Percentiles rank a stretch among this genome's conserved stretches.
These are phyloP conservation scores for Rhizophagus sp. DNA, from an alignment of 192 early-diverging fungal genomes.

Conservation along the genomic window DNA sequence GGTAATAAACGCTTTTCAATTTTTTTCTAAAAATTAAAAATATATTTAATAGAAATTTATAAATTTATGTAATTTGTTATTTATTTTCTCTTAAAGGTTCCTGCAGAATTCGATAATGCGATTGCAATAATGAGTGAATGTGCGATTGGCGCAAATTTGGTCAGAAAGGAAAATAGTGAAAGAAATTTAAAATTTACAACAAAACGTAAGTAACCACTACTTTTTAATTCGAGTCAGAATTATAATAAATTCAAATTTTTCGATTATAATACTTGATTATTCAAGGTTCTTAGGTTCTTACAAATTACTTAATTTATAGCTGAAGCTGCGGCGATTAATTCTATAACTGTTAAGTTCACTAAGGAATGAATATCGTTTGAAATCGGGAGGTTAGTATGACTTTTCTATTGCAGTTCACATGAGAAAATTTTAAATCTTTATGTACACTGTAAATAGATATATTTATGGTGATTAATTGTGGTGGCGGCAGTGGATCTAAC, in stretches of 20 bases:
- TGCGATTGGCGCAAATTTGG: not conserved
- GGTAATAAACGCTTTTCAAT: not conserved
- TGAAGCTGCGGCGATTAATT: slow-evolving; percentile 14
- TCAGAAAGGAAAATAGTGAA: not conserved
- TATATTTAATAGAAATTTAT: not conserved
- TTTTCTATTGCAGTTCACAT: no score
- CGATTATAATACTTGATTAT: no score
- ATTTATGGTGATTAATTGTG: slow-evolving; percentile 61
- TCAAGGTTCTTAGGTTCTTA: no score
- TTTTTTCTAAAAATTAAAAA: not conserved
- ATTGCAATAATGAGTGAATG: not conserved
- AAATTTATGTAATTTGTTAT: no score
- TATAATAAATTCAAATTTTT: no score
- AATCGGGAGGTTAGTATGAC: not conserved
- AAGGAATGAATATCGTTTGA: not conserved
- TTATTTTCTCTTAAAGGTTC: not conserved
- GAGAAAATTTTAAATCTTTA: not conserved
- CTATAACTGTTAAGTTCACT: not conserved
- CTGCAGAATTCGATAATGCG: not conserved
- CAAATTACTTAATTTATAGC: not conserved
- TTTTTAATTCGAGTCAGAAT: no score
- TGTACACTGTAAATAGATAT: slow-evolving; percentile 36
- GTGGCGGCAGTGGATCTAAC: slow-evolving; percentile 51
- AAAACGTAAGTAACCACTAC: not conserved
- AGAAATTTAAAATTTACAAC: not conserved